Base-by-base conservation (phyloP, 2,329 filamentous ascomycete genomes). In the Pleurostoma richardsiae region DNA sequence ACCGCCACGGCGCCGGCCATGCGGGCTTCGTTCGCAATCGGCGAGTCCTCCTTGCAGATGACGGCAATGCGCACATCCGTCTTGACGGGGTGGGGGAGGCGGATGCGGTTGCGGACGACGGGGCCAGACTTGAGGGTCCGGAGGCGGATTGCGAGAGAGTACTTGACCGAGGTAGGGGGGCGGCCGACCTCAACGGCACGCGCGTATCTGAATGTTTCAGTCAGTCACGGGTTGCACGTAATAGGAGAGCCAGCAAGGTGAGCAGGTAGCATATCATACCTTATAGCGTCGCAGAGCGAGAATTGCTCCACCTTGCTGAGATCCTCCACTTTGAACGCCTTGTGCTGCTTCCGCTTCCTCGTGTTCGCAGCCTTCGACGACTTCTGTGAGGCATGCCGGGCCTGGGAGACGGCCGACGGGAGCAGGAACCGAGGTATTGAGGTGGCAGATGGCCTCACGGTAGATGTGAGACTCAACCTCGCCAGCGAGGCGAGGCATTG, bases 101-200 rank as follows among this genome's bases (percentile, higher is more conserved):
- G 85, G 62, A 99, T 77, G 63, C 89, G 88, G 70, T 88, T 95
- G 53, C 91, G 88, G 54, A 99, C 77, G 6, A 94, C 83, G 19
- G 91, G 86, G 1, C 91, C 90, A 67, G 90, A 91, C 65, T 91
- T 92, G 56, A 82, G 76, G 2, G 92, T 90, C 60, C 85, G 85
- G 52, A 99, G 72, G 60, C 86, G 90, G 57, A 99, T 72, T 59
- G 88, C 80, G 43, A 97, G 59, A 65, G 97, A 94, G 73, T 99
- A 99, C 67, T 96, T 97, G 56, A 83, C 75, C 8, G 76, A 73
- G 3, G 78, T 76, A 3, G 88, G 86, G 42, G 85, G 79, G 45
- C 82, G 82, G 60, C 94, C 92, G 57, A 96, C 91, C 79, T 99
- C 94, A 60, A 86, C 84, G 42, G 94, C 92, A 59, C 90, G 88